Base-by-base conservation (phyloP, 768 basidiomycete species). In the Lyophyllum shimeji region DNA sequence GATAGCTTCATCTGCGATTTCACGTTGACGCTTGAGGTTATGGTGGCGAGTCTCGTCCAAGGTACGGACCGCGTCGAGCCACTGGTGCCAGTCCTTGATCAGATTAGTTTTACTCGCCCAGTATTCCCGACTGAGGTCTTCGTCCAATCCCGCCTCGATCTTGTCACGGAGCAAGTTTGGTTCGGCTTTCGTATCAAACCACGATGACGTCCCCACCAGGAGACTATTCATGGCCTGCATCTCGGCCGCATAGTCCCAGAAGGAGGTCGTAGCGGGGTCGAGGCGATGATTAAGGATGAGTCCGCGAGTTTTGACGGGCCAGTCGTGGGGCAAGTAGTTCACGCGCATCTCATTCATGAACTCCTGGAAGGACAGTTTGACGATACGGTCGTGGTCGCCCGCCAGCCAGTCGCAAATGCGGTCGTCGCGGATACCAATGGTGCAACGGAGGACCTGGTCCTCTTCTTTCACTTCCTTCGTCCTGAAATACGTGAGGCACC, bases 71-170 rank as follows among this genome's bases (percentile, higher is more conserved):
- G 46, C 27, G 15, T 46, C 46, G 1, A 46, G 46, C 46, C 33
- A 52, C 4, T 20, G 31, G 18, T 18, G 20, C 2, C 2, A 33
- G 1, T 39, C 27, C 7, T 8, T 1, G 24, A 47, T 46, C 2
- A 23, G 15, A n/a, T 48, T 13, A 13, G 55, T 34, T 9, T 60
- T 58, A 2, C 61, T 57, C 1, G 11, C 40, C 1, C 15, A 25
- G 37, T 57, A 63, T 1, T 49, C 46, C 1, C 23, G 20, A 4
- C 37, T 24, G 1, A 70, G 60, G 1, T 62, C 46, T 0, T 33
- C 13, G 13, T 61, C 44, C 55, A 66, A 57, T n/a, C 56, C 43
- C 1, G 65, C 56, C 29, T 65, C 57, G 8, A 66, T 56, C n/a
- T 59, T 62, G 20, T 50, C 46, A 7, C 50, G 46, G 1, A 68